Evolutionary conservation across 768 basidiomycete species (phyloP).

Genomic region (Pulveroboletus ravenelii): DNA sequence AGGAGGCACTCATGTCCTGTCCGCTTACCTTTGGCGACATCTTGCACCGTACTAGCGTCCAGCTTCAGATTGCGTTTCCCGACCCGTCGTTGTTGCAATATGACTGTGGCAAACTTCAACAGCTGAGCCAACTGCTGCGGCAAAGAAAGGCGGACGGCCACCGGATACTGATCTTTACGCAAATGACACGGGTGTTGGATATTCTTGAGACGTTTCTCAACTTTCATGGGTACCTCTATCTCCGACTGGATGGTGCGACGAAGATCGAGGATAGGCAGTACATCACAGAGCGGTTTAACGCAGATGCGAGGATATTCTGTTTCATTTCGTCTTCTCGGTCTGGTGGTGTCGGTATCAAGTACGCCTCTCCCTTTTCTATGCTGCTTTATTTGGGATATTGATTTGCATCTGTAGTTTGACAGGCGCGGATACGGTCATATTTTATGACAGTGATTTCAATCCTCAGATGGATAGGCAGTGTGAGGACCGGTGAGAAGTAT

Average conservation of each 20-base stretch:
- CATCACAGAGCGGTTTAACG: slow-evolving; percentile 83
- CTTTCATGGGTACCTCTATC: slow-evolving; percentile 88
- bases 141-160: slow-evolving; percentile 85
- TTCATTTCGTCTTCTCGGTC: slow-evolving; percentile 85
- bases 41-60: slow-evolving; percentile 72
- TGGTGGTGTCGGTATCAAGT: slow-evolving; percentile 94
- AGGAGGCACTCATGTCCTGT: slow-evolving; percentile 25
- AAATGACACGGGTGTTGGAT: slow-evolving; percentile 93
- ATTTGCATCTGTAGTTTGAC: slow-evolving; percentile 48
- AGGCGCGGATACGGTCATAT: slow-evolving; percentile 92
- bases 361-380: slow-evolving; percentile 27
- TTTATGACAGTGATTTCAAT: slow-evolving; percentile 97
- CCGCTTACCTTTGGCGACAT: slow-evolving; percentile 55
- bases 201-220: slow-evolving; percentile 92
- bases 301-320: slow-evolving; percentile 71
- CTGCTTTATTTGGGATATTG: slow-evolving; percentile 14
- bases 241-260: slow-evolving; percentile 91
- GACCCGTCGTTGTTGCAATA: slow-evolving; percentile 87
- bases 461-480: slow-evolving; percentile 98
- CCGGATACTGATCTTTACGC: slow-evolving; percentile 91
- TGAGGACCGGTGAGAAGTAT: slow-evolving; percentile 69
- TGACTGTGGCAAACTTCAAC: slow-evolving; percentile 94
- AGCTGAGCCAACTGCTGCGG: slow-evolving; percentile 71
- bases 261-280: slow-evolving; percentile 93
- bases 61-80: slow-evolving; percentile 90